Evolutionary conservation across 257 asterid species (phyloP), one percentile per base, ranked within the genome.

Genomic region (Sherardia arvensis): DNA sequence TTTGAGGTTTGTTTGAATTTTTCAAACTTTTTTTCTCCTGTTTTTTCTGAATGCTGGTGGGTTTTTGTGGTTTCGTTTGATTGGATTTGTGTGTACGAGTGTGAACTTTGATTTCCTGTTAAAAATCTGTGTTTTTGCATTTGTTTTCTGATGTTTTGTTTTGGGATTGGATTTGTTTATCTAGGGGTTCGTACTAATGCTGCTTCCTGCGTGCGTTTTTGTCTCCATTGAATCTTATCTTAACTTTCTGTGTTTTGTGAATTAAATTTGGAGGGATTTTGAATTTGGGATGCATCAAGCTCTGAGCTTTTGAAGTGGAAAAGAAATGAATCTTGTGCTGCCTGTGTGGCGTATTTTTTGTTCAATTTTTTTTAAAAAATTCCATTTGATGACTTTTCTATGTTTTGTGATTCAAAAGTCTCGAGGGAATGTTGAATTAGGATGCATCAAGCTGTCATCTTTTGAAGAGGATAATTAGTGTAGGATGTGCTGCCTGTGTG

Each of bases 1-100:
- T 28, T 59, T 29, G 62, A 29, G 72, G 80, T 76, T 59, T 22
- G 62, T 68, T 65, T 15, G 61, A 74, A 69, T 69, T 38, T 65
- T 60, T 59, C 66, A 10, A 1, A 51, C 3, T 38, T n/a, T 27
- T 29, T 48, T 30, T 29, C 23, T 47, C 3, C 7, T 34, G 12
- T 26, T 62, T 51, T 36, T 23, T 27, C 8, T 55, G 10, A 25
- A 55, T 11, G 56, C 20, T 8, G 21, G 61, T 56, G 36, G 61
- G 0, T 18, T 28, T 56, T 56, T 17, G 8, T 1, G 34, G 11
- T 47, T 7, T 4, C 53, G 9, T 1, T 4, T 1, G 17, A 14
- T 51, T 23, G 47, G 57, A 3, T 51, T 64, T 53, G 22, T 38
- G 8, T 43, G 40, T 1, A 38, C 47, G 47, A 38, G n/a, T 43